Evolutionary conservation across 2,329 filamentous ascomycete genomes (phyloP).

Genomic region (Neophaeococcomyces aloes): DNA sequence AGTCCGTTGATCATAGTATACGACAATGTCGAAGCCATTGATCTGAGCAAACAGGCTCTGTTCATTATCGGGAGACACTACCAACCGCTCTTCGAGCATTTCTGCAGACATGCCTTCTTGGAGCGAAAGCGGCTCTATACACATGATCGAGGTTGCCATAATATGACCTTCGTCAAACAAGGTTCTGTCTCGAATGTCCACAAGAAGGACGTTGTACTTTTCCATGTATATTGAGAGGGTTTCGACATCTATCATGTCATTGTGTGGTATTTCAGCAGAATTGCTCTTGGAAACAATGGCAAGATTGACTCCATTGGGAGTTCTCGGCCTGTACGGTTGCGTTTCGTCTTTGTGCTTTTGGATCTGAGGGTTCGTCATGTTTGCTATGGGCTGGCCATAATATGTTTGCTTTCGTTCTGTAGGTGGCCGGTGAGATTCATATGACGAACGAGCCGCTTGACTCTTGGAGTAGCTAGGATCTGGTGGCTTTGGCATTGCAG

Average conservation of each 20-base stretch:
- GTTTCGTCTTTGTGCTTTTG: conserved; percentile 29
- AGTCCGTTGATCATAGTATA: conserved; percentile 74
- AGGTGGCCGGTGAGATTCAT: conserved; percentile 31
- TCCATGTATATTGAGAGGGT: conserved; percentile 61
- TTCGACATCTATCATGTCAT: conserved; percentile 54
- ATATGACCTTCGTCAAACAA: conserved; percentile 86
- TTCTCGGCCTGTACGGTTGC: conserved; percentile 33
- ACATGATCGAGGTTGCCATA: conserved; percentile 71
- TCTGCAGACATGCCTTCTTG: conserved; percentile 57
- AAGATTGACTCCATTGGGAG: conserved; percentile 32
- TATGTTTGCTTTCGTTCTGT: conserved; percentile 20
- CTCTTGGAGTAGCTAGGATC: conserved; percentile 39
- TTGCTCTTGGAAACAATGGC: conserved; percentile 32
- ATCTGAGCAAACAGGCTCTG: conserved; percentile 60
- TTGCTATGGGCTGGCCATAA: conserved; percentile 28
- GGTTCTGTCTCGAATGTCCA: conserved; percentile 72
- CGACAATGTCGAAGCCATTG: conserved; percentile 71
- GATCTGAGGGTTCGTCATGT: conserved; percentile 28
- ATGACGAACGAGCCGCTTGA: conserved; percentile 31
- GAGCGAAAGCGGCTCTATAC: conserved; percentile 72
- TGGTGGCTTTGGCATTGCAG: conserved; percentile 38
- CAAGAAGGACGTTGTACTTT: conserved; percentile 59
- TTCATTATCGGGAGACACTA: conserved; percentile 47
- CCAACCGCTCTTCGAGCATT: conserved; percentile 44
- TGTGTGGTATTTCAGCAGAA: conserved; percentile 43